These are phyloP conservation scores for Penicillium hordei DNA, from an alignment of 2,329 filamentous ascomycete species.

Conservation along the genomic window DNA sequence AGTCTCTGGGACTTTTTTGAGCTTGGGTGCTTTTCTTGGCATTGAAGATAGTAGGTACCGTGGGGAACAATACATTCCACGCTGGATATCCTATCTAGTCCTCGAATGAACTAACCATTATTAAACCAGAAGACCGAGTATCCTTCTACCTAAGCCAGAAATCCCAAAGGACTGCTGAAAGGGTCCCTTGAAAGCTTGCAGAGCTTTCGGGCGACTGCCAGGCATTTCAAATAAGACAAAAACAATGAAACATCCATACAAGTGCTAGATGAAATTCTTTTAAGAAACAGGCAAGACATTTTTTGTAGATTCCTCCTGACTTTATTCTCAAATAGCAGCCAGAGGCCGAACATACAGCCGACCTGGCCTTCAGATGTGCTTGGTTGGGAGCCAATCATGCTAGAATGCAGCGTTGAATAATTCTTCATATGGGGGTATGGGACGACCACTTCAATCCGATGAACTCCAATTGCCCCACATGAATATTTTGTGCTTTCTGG, in stretches of 20 bases:
- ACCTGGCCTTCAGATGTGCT: background rate
- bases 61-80: background rate
- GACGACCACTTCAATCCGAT: slow-evolving; percentile 1
- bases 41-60: background rate
- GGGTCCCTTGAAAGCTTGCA: background rate
- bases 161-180: background rate
- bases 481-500: background rate
- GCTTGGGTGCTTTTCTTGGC: background rate
- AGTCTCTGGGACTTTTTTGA: background rate
- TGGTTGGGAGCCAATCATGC: background rate
- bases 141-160: no score
- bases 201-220: background rate
- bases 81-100: no score
- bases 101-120: no score
- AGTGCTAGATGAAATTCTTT: background rate
- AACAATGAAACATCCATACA: background rate
- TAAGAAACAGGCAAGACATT: background rate
- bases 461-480: background rate
- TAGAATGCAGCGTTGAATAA: background rate
- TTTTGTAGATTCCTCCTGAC: background rate
- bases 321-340: background rate
- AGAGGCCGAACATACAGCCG: background rate
- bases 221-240: background rate
- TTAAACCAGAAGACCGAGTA: no score
- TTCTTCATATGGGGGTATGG: background rate